A percentile compares a stretch with the other conserved stretches of the same genome.
phyloP scores from a whole-genome alignment of 1,284 basidiomycete genomes.

The Jaminaea rosea region DNA sequence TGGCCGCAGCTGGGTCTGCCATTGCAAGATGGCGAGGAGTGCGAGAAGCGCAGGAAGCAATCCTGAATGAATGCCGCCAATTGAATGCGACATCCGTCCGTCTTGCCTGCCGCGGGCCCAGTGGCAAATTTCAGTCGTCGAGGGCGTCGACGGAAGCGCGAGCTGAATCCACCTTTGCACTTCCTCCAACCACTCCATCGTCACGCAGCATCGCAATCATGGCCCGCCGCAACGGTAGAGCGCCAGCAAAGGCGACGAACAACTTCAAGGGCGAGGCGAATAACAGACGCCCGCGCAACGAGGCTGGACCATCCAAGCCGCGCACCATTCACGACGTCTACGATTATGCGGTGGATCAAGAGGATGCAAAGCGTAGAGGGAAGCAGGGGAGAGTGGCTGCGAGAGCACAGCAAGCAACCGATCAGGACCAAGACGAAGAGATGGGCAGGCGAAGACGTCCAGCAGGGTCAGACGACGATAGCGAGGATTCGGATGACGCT shows the following conservation, averaged over 20 bases:
- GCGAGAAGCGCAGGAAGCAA: too few species aligned
- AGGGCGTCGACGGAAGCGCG: too few species aligned
- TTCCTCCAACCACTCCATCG: too few species aligned
- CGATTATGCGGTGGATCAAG: slow-evolving; percentile 10
- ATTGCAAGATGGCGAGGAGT: not conserved
- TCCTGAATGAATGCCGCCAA: too few species aligned
- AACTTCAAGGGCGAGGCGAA: too few species aligned
- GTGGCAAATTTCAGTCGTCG: too few species aligned
- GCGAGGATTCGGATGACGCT: slow-evolving; percentile 45
- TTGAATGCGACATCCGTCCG: too few species aligned
- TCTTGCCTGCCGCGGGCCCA: too few species aligned
- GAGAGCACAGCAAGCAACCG: slow-evolving; percentile 1
- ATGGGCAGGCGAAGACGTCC: not conserved
- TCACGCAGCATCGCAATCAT: not conserved
- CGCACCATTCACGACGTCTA: slow-evolving; percentile 14
- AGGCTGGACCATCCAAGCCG: slow-evolving; percentile 12
- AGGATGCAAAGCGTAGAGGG: slow-evolving; percentile 10
- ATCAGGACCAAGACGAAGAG: slow-evolving; percentile 4
- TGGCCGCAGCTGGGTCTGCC: not conserved
- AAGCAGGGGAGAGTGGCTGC: slow-evolving; percentile 31
- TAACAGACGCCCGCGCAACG: too few species aligned
- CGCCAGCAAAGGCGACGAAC: too few species aligned
- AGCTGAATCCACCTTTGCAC: too few species aligned
- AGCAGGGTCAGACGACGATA: slow-evolving; percentile 1
- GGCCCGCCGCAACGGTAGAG: not conserved